Percentiles rank a stretch among this genome's conserved stretches.
Conservation (phyloP, 371 early-diverging fungal species). For the Capniomyces stellatus region DNA sequence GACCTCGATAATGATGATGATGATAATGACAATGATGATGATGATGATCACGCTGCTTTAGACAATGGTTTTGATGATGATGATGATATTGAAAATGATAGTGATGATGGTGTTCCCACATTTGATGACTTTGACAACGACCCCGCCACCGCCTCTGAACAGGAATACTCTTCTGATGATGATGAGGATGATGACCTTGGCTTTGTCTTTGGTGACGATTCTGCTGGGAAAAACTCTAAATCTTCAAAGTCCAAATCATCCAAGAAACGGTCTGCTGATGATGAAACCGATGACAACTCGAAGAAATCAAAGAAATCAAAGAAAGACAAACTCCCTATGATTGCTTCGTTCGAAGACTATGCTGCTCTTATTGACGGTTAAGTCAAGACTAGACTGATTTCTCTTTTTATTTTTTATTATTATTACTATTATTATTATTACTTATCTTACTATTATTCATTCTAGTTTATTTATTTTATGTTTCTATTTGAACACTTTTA, state of each 20-base stretch:
- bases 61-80: constrained; percentile 11
- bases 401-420: no score
- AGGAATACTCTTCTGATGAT: no score
- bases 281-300: neutral
- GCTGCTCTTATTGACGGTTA: constrained; percentile 32
- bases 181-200: neutral
- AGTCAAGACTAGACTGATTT: no score
- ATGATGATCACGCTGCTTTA: constrained; percentile 26
- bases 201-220: constrained; percentile 3
- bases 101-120: constrained; percentile 23
- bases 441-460: neutral
- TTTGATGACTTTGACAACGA: constrained; percentile 22
- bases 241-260: no score
- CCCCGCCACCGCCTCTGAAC: no score
- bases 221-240: no score
- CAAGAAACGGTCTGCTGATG: neutral
- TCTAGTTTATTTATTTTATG: neutral
- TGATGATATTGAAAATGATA: constrained; percentile 17
- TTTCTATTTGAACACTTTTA: neutral
- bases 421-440: no score
- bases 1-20: constrained; percentile 29
- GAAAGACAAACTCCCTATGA: constrained; percentile 41
- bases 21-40: constrained; percentile 25
- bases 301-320: constrained; percentile 27
- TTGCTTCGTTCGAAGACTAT: constrained; percentile 57